Evolutionary conservation across 2,329 filamentous ascomycete genomes (phyloP).

Genomic region (Pseudogymnoascus sp.): DNA sequence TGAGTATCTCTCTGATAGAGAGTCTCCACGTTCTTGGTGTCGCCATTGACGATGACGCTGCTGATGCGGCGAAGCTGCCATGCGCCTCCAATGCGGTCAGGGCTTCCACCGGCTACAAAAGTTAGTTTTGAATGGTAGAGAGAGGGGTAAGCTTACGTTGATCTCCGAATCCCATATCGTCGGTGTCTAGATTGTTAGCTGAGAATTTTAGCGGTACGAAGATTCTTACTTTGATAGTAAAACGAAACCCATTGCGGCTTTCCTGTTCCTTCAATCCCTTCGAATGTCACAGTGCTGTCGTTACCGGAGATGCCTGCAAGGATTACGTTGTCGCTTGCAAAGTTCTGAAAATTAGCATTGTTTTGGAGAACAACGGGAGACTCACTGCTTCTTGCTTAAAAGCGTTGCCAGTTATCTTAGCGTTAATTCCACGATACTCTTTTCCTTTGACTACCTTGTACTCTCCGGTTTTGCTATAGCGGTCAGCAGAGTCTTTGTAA

Average conservation of each 20-base stretch:
- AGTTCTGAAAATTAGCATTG: slow-evolving; percentile 26
- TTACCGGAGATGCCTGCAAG: slow-evolving; percentile 46
- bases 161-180: slow-evolving; percentile 51
- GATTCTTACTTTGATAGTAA: slow-evolving; percentile 41
- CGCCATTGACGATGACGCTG: slow-evolving; percentile 50
- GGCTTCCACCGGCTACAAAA: slow-evolving; percentile 38
- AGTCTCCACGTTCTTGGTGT: slow-evolving; percentile 39
- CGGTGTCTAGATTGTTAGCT: slow-evolving; percentile 32
- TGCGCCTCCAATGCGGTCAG: slow-evolving; percentile 49
- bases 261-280: slow-evolving; percentile 39
- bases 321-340: slow-evolving; percentile 39
- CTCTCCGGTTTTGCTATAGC: slow-evolving; percentile 36
- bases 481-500: background rate
- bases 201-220: background rate
- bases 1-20: slow-evolving; percentile 47
- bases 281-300: slow-evolving; percentile 44
- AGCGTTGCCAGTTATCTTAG: slow-evolving; percentile 37
- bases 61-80: slow-evolving; percentile 53
- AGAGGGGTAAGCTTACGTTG: background rate
- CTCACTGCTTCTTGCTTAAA: slow-evolving; percentile 51
- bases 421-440: slow-evolving; percentile 39
- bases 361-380: background rate
- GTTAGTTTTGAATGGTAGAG: background rate
- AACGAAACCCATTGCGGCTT: slow-evolving; percentile 49
- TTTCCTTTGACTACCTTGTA: slow-evolving; percentile 35